Percentiles rank a stretch among this genome's conserved stretches.
These are phyloP conservation scores for Exophiala calicioides DNA, from an alignment of 2,329 filamentous ascomycete genomes.

Conservation along the genomic window DNA sequence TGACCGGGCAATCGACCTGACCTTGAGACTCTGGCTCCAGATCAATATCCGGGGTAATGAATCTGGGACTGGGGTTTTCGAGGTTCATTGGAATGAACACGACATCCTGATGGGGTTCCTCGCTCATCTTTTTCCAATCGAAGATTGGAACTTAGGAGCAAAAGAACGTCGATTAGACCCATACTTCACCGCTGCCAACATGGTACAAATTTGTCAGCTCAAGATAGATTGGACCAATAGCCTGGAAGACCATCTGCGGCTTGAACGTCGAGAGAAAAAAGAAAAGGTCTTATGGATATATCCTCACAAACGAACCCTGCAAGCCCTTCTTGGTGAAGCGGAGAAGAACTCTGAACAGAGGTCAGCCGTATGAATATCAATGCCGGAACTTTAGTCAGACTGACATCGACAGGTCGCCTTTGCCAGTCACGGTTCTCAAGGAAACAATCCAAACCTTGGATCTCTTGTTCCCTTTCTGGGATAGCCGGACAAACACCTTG, in stretches of 20 bases:
- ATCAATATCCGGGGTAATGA: background rate
- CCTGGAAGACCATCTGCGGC: constrained; percentile 11
- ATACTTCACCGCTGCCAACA: constrained; percentile 9
- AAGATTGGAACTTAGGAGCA: background rate
- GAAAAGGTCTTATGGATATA: constrained; percentile 6
- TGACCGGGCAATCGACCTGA: background rate
- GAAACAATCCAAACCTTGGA: constrained; percentile 11
- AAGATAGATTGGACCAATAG: constrained; percentile 12
- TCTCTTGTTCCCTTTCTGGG: constrained; percentile 13
- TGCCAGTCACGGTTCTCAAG: constrained; percentile 5
- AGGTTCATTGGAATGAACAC: constrained; percentile 6
- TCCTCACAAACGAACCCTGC: constrained; percentile 6
- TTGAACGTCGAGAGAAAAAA: constrained; percentile 2
- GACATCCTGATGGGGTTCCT: constrained; percentile 1
- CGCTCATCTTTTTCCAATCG: constrained; percentile 3
- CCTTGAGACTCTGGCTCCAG: background rate
- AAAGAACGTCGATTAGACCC: constrained; percentile 8
- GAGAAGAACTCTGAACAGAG: too few relatives aligned
- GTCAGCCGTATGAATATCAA: too few relatives aligned
- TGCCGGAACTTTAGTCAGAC: too few relatives aligned
- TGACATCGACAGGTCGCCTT: constrained; percentile 9
- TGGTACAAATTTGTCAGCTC: constrained; percentile 9
- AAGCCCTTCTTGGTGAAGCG: background rate
- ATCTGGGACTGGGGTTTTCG: background rate
- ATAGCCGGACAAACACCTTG: constrained; percentile 3